Base-by-base conservation (phyloP, 768 basidiomycete genomes). In the Ramaria sp. region DNA sequence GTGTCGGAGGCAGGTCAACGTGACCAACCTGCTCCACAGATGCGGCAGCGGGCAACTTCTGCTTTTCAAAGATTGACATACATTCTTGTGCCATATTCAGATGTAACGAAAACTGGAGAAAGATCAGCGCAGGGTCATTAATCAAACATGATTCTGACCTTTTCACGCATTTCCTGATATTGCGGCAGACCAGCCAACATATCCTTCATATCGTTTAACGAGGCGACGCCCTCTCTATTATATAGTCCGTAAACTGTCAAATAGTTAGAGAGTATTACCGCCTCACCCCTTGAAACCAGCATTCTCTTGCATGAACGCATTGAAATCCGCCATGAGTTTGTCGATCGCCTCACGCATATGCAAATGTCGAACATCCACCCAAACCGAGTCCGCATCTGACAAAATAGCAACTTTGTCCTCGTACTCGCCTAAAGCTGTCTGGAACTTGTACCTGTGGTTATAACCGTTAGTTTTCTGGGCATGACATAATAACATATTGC, bases 331-430 rank as follows among this genome's bases (percentile, higher is more conserved):
- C 88, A 96, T 95, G 49, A 99, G 77, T 69, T 91, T 96, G 73
- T 97, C 91, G 63, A 98, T 94, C 1, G 94, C 90, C 71, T 99
- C 96, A 50, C 90, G 84, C 93, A 99, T 99, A 69, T 99, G 96
- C 83, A 96, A 84, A 68, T 98, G 96, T 59, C 95, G 84, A 57
- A 97, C 81, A 45, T 86, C 83, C 34, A 86, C 86, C 93, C 94
- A 99, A 1, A 96, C 86, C 42, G 79, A 78, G 68, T 99, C 96
- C 4, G 78, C 70, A 63, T 99, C 96, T 12, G 86, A 82, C n/a
- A 99, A 73, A 1, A 76, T 79, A 3, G 91, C 92, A 1, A 80
- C 81, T 71, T 94, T 92, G 66, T 94, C 91, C 66, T 99, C 96
- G 58, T 78, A 86, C 15, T 81, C 76, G 15, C 95, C 96, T 0